Evolutionary conservation across 129 eudicot genomes (phyloP).

Genomic region (Artemisia annua): DNA sequence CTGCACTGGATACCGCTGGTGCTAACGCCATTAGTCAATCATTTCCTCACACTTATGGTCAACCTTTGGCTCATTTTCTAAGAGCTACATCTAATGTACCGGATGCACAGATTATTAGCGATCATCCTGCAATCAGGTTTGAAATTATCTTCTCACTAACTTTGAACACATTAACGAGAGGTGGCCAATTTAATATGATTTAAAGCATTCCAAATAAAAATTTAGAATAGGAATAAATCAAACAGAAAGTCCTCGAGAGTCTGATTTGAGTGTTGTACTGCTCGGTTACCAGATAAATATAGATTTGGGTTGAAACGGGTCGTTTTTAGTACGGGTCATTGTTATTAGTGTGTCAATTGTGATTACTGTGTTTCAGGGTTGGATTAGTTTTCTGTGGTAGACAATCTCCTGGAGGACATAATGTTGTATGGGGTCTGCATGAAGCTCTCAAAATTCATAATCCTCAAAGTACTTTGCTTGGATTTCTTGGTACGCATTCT

Average conservation of each 20-base stretch:
- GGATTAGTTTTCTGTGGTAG: slow-evolving; percentile 95
- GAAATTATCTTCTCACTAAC: neutral
- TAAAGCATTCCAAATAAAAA: no score
- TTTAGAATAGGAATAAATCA: no score
- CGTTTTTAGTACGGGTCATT: no score
- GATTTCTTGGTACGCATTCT: slow-evolving; percentile 68
- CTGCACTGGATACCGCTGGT: slow-evolving; percentile 67
- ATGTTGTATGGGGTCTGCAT: slow-evolving; percentile 93
- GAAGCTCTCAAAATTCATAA: slow-evolving; percentile 88
- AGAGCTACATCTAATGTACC: slow-evolving; percentile 85
- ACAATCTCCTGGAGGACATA: slow-evolving; percentile 99
- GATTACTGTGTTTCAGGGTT: slow-evolving; percentile 54
- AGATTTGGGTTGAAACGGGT: no score
- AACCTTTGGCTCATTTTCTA: slow-evolving; percentile 91
- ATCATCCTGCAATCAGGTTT: slow-evolving; percentile 88
- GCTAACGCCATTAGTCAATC: slow-evolving; percentile 70
- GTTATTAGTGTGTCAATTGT: neutral
- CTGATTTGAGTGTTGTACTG: no score
- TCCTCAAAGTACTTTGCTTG: slow-evolving; percentile 66
- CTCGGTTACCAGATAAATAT: no score
- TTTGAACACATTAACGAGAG: neutral
- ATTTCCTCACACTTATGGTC: slow-evolving; percentile 94
- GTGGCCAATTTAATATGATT: neutral
- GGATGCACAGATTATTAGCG: slow-evolving; percentile 79
- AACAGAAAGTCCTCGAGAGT: no score